These are phyloP conservation scores for Trichothecium sympodiale DNA, from an alignment of 2,329 filamentous ascomycete species.

Conservation along the genomic window DNA sequence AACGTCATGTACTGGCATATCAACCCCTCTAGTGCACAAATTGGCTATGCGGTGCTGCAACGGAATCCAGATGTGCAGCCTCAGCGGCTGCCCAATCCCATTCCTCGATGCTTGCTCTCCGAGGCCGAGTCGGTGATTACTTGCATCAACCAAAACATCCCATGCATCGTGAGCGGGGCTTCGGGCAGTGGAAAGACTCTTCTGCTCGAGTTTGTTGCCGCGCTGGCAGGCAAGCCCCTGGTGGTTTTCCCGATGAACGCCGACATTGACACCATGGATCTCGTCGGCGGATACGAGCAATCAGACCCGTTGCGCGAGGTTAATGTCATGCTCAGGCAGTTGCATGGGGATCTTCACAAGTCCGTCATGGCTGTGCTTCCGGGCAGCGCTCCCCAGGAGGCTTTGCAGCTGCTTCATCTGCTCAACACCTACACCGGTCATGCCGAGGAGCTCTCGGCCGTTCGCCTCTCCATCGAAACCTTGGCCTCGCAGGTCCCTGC, in stretches of 20 bases:
- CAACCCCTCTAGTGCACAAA: conserved; percentile 55
- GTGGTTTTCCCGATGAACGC: conserved; percentile 84
- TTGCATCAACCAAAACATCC: conserved; percentile 76
- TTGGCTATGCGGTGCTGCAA: conserved; percentile 63
- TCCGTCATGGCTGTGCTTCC: conserved; percentile 39
- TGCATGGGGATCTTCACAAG: conserved; percentile 40
- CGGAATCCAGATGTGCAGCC: conserved; percentile 47
- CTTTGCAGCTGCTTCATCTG: conserved; percentile 37
- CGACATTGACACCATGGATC: conserved; percentile 93
- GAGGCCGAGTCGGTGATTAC: conserved; percentile 80
- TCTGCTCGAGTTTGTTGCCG: conserved; percentile 71
- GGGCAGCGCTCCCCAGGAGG: conserved; percentile 30
- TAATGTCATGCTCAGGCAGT: conserved; percentile 38
- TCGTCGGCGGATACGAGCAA: conserved; percentile 95
- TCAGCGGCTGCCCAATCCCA: conserved; percentile 36
- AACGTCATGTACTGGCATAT: conserved; percentile 66
- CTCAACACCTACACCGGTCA: conserved; percentile 32
- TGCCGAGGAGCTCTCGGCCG: conserved; percentile 21
- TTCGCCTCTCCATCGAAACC: conserved; percentile 25
- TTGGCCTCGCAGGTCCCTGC: conserved; percentile 30
- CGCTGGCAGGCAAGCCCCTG: conserved; percentile 61
- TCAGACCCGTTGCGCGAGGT: conserved; percentile 69
- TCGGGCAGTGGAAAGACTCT: conserved; percentile 82
- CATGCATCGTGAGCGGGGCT: conserved; percentile 76
- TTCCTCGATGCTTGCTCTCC: conserved; percentile 41